These are phyloP conservation scores for Leishmania martiniquensis DNA, from an alignment of 208 protist genomes.

Conservation along the genomic window DNA sequence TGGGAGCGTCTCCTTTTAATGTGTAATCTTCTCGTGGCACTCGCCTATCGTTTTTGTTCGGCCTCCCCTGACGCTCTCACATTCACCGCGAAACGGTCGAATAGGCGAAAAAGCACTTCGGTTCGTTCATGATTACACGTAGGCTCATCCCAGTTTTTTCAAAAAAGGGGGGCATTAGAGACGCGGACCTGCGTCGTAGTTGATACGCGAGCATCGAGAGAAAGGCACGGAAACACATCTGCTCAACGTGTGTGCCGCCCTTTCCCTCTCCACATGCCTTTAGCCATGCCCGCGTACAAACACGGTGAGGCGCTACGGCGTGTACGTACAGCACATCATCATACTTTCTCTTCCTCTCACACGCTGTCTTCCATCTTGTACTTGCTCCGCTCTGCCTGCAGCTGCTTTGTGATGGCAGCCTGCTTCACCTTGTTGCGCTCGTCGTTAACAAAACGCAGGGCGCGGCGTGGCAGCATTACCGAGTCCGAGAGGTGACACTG, in stretches of 20 bases:
- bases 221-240: neutral
- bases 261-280: neutral
- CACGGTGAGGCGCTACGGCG: neutral
- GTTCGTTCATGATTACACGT: neutral
- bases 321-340: neutral
- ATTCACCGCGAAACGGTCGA: neutral
- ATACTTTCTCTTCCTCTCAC: neutral
- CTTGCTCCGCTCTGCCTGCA: conserved; percentile 23
- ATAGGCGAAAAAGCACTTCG: neutral
- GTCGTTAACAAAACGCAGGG: conserved; percentile 73
- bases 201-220: neutral
- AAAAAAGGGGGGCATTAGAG: conserved; percentile 23
- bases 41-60: neutral
- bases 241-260: neutral
- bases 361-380: conserved; percentile 6
- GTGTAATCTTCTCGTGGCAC: neutral
- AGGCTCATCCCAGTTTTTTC: neutral
- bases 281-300: neutral
- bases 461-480: conserved; percentile 64
- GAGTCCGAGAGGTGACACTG: conserved; percentile 34
- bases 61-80: neutral
- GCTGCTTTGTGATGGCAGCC: conserved; percentile 43
- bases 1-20: neutral
- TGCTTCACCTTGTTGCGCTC: conserved; percentile 61
- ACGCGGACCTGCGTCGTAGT: neutral